Conservation (phyloP, 192 early-diverging fungal species). For the Thamnidium elegans region DNA sequence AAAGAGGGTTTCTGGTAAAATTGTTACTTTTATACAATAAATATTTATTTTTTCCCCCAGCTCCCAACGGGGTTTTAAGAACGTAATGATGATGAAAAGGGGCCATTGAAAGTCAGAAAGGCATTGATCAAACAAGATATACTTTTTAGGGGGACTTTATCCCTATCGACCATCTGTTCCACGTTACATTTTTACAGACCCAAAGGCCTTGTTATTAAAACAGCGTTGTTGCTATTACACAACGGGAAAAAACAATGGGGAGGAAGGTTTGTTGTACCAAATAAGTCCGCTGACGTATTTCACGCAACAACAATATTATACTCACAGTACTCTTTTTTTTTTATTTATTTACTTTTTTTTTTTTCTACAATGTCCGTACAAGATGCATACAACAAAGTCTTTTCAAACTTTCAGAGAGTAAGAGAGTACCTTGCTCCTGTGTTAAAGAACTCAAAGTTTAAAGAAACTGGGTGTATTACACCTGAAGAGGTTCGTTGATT, state of each 20-base stretch:
- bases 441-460: constrained; percentile 92
- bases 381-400: constrained; percentile 39
- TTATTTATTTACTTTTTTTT: constrained; percentile 1
- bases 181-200: too few relatives aligned
- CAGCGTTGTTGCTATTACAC: too few relatives aligned
- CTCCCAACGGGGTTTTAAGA: constrained; percentile 2
- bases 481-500: constrained; percentile 80
- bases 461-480: constrained; percentile 92
- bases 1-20: not conserved
- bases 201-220: too few relatives aligned
- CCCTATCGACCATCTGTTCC: too few relatives aligned
- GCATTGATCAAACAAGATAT: too few relatives aligned
- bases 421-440: constrained; percentile 92
- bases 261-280: too few relatives aligned
- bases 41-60: constrained; percentile 4
- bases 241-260: too few relatives aligned
- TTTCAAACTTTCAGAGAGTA: constrained; percentile 36
- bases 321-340: too few relatives aligned
- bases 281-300: too few relatives aligned
- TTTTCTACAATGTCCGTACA: constrained; percentile 10
- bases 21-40: not conserved
- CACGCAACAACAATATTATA: too few relatives aligned
- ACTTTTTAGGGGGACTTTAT: too few relatives aligned
- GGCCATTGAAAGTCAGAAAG: too few relatives aligned
- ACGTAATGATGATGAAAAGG: not conserved